Conservation (phyloP, 768 basidiomycete genomes). For the Amanita phalloides region DNA sequence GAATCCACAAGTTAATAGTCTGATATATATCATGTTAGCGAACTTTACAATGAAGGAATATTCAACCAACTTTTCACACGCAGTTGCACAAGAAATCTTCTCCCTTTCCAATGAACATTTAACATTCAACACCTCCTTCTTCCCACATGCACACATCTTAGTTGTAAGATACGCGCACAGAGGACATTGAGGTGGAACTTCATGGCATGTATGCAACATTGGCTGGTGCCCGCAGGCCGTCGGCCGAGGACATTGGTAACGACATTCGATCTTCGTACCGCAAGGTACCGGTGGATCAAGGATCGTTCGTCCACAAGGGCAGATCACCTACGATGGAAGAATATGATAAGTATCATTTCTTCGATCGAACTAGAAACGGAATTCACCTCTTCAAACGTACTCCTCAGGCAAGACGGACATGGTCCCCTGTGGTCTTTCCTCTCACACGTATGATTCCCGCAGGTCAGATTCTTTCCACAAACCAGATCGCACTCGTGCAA, state of each 20-base stretch:
- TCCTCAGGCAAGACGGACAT: conserved; percentile 78
- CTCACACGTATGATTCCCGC: conserved; percentile 76
- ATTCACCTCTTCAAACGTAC: conserved; percentile 84
- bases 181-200: conserved; percentile 59
- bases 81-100: conserved; percentile 75
- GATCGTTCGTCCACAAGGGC: conserved; percentile 78
- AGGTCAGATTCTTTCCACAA: conserved; percentile 62
- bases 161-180: conserved; percentile 76
- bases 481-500: conserved; percentile 80
- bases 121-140: conserved; percentile 69
- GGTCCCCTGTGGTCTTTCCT: conserved; percentile 71
- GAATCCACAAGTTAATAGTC: conserved; percentile 73
- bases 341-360: background rate
- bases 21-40: conserved; percentile 14
- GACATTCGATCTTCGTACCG: conserved; percentile 69
- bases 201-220: conserved; percentile 76
- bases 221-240: conserved; percentile 78
- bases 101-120: conserved; percentile 70
- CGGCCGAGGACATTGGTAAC: conserved; percentile 65
- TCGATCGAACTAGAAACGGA: background rate
- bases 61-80: conserved; percentile 54
- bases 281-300: conserved; percentile 86
- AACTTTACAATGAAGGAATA: background rate
- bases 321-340: conserved; percentile 42
- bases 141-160: conserved; percentile 84